Conservation (phyloP, 2,329 filamentous ascomycete species). For the Claviceps sp. region DNA sequence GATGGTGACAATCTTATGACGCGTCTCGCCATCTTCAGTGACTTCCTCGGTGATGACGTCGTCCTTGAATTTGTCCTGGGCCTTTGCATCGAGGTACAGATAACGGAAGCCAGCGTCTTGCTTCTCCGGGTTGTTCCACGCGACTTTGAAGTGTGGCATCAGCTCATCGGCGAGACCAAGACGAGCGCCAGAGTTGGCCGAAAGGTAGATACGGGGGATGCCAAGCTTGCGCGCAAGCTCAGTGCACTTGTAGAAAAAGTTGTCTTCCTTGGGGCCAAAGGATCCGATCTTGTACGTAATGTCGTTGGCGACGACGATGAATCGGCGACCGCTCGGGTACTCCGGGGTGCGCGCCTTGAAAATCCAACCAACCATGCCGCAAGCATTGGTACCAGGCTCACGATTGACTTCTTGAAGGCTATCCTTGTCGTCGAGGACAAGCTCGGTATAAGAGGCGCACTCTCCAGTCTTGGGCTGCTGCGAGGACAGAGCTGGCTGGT, state of each 20-base stretch:
- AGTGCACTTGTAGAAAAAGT: constrained; percentile 98
- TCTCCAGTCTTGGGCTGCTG: constrained; percentile 78
- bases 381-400: constrained; percentile 87
- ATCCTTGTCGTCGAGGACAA: constrained; percentile 89
- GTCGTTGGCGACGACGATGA: constrained; percentile 96
- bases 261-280: constrained; percentile 91
- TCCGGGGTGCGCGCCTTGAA: constrained; percentile 90
- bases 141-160: constrained; percentile 92
- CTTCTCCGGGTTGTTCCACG: constrained; percentile 76
- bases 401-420: constrained; percentile 86
- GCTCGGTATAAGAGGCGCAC: constrained; percentile 86
- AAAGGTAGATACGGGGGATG: constrained; percentile 93
- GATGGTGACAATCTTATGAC: constrained; percentile 88
- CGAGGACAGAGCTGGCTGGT: constrained; percentile 59
- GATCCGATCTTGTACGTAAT: constrained; percentile 99
- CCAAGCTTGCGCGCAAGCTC: constrained; percentile 88
- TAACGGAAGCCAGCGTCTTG: constrained; percentile 93
- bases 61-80: constrained; percentile 77
- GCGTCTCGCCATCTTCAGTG: constrained; percentile 73
- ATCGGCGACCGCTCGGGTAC: constrained; percentile 82
- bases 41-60: constrained; percentile 67
- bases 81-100: constrained; percentile 78
- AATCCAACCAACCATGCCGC: constrained; percentile 98
- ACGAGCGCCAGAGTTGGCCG: constrained; percentile 95
- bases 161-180: constrained; percentile 94